These are phyloP conservation scores for Xylariaceae sp. DNA, from an alignment of 2,329 filamentous ascomycete species.

Conservation along the genomic window DNA sequence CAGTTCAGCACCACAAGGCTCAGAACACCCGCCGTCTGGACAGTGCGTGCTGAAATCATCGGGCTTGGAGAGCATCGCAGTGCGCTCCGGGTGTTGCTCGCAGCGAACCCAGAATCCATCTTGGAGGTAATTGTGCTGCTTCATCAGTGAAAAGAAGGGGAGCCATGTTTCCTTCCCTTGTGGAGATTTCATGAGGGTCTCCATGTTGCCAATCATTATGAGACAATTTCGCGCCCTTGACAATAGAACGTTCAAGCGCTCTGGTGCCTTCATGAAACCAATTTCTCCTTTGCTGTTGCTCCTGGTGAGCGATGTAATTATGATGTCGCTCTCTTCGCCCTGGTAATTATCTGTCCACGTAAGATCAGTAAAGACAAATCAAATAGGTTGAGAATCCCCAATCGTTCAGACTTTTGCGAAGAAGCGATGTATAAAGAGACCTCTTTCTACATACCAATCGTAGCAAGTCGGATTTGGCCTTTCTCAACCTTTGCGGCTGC, in stretches of 20 bases:
- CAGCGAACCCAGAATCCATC: slow-evolving; percentile 23
- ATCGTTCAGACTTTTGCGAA: background rate
- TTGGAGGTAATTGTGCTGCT: slow-evolving; percentile 45
- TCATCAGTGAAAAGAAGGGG: slow-evolving; percentile 56
- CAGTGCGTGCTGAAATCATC: slow-evolving; percentile 23
- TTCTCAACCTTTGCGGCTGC: slow-evolving; percentile 52
- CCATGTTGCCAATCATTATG: slow-evolving; percentile 67
- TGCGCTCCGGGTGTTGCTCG: slow-evolving; percentile 26
- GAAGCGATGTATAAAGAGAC: background rate
- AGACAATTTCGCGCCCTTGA: slow-evolving; percentile 64
- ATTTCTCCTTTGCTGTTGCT: slow-evolving; percentile 64
- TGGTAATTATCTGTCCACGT: slow-evolving; percentile 72
- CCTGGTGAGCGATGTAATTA: slow-evolving; percentile 65
- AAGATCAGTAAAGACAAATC: too few relatives aligned
- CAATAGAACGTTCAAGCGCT: slow-evolving; percentile 68
- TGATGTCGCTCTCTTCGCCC: slow-evolving; percentile 72
- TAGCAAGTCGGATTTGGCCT: slow-evolving; percentile 37
- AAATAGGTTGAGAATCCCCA: too few relatives aligned
- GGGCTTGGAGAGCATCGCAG: slow-evolving; percentile 9
- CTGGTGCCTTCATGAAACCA: slow-evolving; percentile 65
- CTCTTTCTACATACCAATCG: too few relatives aligned
- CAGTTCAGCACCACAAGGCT: slow-evolving; percentile 16
- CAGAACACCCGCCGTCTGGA: slow-evolving; percentile 24
- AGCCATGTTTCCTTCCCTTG: slow-evolving; percentile 59
- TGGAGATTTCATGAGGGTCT: slow-evolving; percentile 55